Conservation (phyloP, 1,284 basidiomycete species). For the Trichosporon inkin region DNA sequence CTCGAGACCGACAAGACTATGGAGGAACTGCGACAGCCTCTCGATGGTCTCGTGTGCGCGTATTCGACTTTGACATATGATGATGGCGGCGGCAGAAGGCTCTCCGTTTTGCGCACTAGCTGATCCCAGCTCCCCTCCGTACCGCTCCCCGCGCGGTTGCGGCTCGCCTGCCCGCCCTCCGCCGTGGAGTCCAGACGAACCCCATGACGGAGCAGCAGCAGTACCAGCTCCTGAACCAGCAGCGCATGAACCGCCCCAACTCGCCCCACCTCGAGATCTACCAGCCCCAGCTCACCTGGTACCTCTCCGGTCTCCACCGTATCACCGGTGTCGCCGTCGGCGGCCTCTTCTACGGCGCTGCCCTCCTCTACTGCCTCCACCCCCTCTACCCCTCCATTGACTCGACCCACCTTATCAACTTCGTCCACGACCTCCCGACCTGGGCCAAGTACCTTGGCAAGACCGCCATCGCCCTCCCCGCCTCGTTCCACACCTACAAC, state of each 20-base stretch:
- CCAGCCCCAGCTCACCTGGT: conserved; percentile 87
- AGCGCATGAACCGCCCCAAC: conserved; percentile 76
- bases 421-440: conserved; percentile 62
- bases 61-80: not conserved
- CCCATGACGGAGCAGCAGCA: conserved; percentile 36
- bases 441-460: conserved; percentile 72
- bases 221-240: conserved; percentile 66
- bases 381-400: conserved; percentile 63
- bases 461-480: conserved; percentile 70
- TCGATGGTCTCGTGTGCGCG: not conserved
- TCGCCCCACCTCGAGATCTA: conserved; percentile 96
- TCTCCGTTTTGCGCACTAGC: not conserved
- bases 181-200: conserved; percentile 32
- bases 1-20: not conserved
- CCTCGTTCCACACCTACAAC: conserved; percentile 86
- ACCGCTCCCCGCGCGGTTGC: conserved; percentile 8
- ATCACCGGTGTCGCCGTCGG: conserved; percentile 74
- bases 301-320: conserved; percentile 79
- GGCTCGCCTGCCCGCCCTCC: conserved; percentile 3
- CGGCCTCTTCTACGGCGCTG: conserved; percentile 80
- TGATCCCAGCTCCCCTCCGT: conserved; percentile 22
- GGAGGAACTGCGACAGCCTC: not conserved
- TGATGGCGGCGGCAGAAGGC: not conserved
- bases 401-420: conserved; percentile 70
- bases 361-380: conserved; percentile 77